phyloP scores from a whole-genome alignment of 345 rosid species.

The Salix brachista region DNA sequence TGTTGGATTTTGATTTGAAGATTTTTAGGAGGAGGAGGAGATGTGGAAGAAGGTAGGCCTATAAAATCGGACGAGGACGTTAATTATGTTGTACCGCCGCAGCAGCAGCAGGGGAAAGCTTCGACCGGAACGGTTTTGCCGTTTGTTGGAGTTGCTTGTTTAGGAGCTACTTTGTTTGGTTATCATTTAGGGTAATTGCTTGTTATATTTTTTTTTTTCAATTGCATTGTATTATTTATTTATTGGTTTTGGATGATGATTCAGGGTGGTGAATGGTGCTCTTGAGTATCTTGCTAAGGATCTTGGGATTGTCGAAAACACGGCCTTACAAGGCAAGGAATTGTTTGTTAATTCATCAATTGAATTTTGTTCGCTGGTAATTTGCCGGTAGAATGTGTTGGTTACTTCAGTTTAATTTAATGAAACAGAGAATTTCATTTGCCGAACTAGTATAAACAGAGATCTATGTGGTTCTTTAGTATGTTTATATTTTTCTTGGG shows the following conservation, averaged over 20 bases:
- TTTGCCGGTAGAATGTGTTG: not conserved
- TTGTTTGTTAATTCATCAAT: not conserved
- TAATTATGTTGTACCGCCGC: not conserved
- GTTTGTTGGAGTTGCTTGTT: constrained; percentile 87
- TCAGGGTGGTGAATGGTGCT: constrained; percentile 94
- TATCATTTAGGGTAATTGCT: constrained; percentile 80
- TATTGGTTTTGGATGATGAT: constrained; percentile 1
- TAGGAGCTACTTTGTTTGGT: constrained; percentile 93
- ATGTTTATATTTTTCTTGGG: no score
- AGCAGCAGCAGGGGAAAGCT: constrained; percentile 42
- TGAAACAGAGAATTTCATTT: not conserved
- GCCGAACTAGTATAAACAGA: not conserved
- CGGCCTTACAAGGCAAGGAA: constrained; percentile 78
- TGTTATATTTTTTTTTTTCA: not conserved
- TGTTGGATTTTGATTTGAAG: not conserved
- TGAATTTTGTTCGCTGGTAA: not conserved
- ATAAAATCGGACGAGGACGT: not conserved
- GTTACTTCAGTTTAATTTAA: not conserved
- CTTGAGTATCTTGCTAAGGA: constrained; percentile 93
- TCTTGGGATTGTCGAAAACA: constrained; percentile 83
- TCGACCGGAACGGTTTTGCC: constrained; percentile 73
- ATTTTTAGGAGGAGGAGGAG: constrained; percentile 1
- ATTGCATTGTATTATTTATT: not conserved
- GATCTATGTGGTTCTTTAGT: not conserved
- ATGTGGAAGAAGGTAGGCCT: constrained; percentile 4